These are phyloP conservation scores for Pleurotus cornucopiae DNA, from an alignment of 768 basidiomycete species.

Conservation along the genomic window DNA sequence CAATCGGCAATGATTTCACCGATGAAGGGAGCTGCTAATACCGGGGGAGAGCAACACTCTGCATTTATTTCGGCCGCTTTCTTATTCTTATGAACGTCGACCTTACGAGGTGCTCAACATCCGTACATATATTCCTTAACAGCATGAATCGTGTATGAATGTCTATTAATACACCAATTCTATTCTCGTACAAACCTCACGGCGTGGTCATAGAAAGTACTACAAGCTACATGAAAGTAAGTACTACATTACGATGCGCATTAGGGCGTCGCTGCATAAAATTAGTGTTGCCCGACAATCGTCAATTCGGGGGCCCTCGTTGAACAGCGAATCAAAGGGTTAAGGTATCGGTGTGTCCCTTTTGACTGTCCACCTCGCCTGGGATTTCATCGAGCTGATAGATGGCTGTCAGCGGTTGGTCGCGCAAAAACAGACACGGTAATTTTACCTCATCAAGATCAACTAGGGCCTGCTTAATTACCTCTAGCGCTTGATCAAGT, in stretches of 20 bases:
- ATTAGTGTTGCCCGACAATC: too few relatives aligned
- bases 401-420: too few relatives aligned
- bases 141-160: too few relatives aligned
- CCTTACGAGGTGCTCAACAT: slow-evolving; percentile 68
- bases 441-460: slow-evolving; percentile 64
- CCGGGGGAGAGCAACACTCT: slow-evolving; percentile 40
- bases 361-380: slow-evolving; percentile 47
- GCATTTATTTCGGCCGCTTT: slow-evolving; percentile 58
- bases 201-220: too few relatives aligned
- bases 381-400: slow-evolving; percentile 17
- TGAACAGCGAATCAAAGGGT: slow-evolving; percentile 7
- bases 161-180: too few relatives aligned
- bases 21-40: slow-evolving; percentile 48
- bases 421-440: not conserved
- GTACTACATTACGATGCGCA: too few relatives aligned
- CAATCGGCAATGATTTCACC: slow-evolving; percentile 33
- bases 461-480: slow-evolving; percentile 71
- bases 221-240: too few relatives aligned
- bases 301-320: too few relatives aligned
- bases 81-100: slow-evolving; percentile 29
- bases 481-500: slow-evolving; percentile 63
- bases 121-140: not conserved
- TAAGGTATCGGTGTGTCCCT: slow-evolving; percentile 38
- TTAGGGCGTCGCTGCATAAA: too few relatives aligned
- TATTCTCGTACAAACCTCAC: too few relatives aligned